Conservation (phyloP, 768 basidiomycete genomes). For the Lentinus tigrinus region DNA sequence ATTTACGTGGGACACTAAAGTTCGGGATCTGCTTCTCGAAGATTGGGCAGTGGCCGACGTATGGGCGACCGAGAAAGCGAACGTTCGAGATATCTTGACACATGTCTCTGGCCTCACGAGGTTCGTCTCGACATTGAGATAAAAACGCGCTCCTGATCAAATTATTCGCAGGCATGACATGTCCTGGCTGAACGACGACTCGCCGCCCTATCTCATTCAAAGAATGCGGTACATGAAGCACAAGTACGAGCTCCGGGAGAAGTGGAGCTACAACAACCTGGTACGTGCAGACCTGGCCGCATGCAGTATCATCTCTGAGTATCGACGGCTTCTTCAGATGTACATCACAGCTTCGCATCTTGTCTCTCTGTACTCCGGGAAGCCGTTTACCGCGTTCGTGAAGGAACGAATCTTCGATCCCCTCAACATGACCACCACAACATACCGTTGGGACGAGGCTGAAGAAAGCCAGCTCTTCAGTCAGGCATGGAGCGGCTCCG, state of each 20-base stretch:
- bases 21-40: conserved; percentile 37
- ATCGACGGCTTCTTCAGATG: conserved; percentile 37
- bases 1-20: conserved; percentile 30
- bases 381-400: conserved; percentile 39
- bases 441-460: conserved; percentile 36
- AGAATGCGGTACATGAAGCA: conserved; percentile 32
- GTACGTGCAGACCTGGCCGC: conserved; percentile 17
- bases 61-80: conserved; percentile 38
- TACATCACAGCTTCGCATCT: conserved; percentile 36
- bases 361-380: conserved; percentile 32
- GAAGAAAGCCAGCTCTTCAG: conserved; percentile 30
- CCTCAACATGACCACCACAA: conserved; percentile 42
- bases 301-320: neutral
- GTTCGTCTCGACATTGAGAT: no score
- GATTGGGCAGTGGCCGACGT: conserved; percentile 43
- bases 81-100: conserved; percentile 35
- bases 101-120: conserved; percentile 27
- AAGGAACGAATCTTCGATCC: conserved; percentile 40
- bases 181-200: conserved; percentile 30
- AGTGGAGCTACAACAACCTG: conserved; percentile 40
- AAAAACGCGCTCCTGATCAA: no score
- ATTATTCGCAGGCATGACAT: conserved; percentile 34
- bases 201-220: conserved; percentile 21
- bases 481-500: conserved; percentile 30
- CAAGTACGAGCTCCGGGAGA: conserved; percentile 35